Conservation (phyloP, 1,284 basidiomycete species). For the Leccinum pachyderme region DNA sequence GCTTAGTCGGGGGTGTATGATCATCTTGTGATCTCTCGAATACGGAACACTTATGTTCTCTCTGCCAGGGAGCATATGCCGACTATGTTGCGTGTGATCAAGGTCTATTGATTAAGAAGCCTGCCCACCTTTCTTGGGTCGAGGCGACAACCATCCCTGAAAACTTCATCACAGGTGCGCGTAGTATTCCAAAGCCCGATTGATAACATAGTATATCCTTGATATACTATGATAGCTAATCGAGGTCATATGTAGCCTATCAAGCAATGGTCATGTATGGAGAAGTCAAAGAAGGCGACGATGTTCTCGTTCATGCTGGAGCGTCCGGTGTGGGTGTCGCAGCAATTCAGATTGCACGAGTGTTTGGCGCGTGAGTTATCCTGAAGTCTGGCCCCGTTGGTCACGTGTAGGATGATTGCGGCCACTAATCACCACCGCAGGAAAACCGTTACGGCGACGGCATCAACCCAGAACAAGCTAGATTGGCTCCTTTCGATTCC, state of each 20-base stretch:
- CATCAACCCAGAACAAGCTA: slow-evolving; percentile 84
- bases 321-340: slow-evolving; percentile 91
- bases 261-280: slow-evolving; percentile 77
- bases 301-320: slow-evolving; percentile 87
- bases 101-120: slow-evolving; percentile 76
- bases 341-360: slow-evolving; percentile 84
- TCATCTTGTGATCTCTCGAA: not conserved
- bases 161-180: slow-evolving; percentile 78
- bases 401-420: slow-evolving; percentile 5
- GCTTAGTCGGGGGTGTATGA: slow-evolving; percentile 66
- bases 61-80: slow-evolving; percentile 81
- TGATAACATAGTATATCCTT: slow-evolving; percentile 1
- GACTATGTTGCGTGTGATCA: slow-evolving; percentile 78
- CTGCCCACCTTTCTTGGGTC: slow-evolving; percentile 71
- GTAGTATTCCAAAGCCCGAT: slow-evolving; percentile 11
- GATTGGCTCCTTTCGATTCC: slow-evolving; percentile 69
- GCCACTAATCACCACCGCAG: slow-evolving; percentile 37
- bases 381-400: slow-evolving; percentile 5
- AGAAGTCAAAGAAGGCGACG: slow-evolving; percentile 66
- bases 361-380: slow-evolving; percentile 67
- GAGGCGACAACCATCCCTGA: slow-evolving; percentile 88
- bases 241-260: slow-evolving; percentile 53
- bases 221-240: not conserved
- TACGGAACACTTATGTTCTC: slow-evolving; percentile 7
- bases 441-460: slow-evolving; percentile 76